Conservation (phyloP, 805 yeast genomes). For the Wickerhamiella brachini region DNA sequence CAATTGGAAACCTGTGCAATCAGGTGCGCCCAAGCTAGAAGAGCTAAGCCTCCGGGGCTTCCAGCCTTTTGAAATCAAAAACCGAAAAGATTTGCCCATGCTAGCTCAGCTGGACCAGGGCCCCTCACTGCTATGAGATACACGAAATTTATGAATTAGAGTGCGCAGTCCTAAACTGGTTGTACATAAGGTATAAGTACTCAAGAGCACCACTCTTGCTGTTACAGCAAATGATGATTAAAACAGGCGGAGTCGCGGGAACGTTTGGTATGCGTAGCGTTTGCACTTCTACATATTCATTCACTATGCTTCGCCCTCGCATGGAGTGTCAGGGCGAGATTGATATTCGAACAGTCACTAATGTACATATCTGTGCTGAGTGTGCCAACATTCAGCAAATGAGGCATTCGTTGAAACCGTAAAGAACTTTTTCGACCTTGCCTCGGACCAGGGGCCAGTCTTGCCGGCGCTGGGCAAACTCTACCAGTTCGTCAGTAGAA, state of each 20-base stretch:
- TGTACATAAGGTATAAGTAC: no score
- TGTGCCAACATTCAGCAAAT: constrained; percentile 6
- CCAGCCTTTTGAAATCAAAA: not conserved
- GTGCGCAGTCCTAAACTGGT: not conserved
- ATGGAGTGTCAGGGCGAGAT: no score
- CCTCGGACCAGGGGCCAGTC: constrained; percentile 72
- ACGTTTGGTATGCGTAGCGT: no score
- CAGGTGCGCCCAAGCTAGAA: not conserved
- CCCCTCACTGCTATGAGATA: not conserved
- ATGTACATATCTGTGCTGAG: no score
- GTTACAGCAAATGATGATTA: no score
- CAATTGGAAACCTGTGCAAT: constrained; percentile 8
- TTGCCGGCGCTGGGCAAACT: constrained; percentile 70
- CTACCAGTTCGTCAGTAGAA: constrained; percentile 87
- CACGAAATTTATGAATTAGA: no score
- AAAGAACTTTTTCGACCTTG: constrained; percentile 88
- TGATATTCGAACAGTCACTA: no score
- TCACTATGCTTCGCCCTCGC: no score
- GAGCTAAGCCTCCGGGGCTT: constrained; percentile 6
- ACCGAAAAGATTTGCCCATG: not conserved
- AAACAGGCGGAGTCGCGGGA: no score
- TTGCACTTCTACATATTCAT: no score
- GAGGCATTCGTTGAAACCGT: constrained; percentile 53
- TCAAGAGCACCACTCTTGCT: no score
- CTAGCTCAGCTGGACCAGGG: not conserved